phyloP scores from a whole-genome alignment of 495 filamentous ascomycete species.

The Clohesyomyces aquaticus region DNA sequence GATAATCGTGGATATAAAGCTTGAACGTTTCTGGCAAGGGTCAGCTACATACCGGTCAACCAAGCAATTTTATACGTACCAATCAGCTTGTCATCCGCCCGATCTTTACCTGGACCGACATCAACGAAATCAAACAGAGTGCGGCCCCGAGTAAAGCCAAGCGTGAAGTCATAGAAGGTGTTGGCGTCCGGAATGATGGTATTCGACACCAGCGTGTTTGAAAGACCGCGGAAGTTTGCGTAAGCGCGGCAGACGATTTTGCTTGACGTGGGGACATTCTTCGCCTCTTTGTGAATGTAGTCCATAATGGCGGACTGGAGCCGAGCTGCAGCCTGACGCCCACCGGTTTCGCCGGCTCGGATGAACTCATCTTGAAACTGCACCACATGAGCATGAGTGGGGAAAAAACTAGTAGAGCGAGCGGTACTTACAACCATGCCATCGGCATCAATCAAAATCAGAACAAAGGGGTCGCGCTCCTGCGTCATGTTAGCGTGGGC shows the following conservation, averaged over 20 bases:
- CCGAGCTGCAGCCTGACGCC: slow-evolving; percentile 67
- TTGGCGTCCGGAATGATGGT: slow-evolving; percentile 59
- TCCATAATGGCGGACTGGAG: slow-evolving; percentile 59
- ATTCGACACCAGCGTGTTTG: slow-evolving; percentile 59
- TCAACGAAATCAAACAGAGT: slow-evolving; percentile 76
- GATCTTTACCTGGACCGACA: slow-evolving; percentile 69
- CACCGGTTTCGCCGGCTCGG: slow-evolving; percentile 67
- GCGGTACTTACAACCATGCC: slow-evolving; percentile 64
- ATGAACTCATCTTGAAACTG: slow-evolving; percentile 69
- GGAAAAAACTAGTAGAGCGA: not conserved
- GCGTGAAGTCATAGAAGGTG: slow-evolving; percentile 67
- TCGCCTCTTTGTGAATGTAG: slow-evolving; percentile 53
- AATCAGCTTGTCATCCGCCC: slow-evolving; percentile 73
- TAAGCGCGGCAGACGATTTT: slow-evolving; percentile 72
- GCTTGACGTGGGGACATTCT: slow-evolving; percentile 54
- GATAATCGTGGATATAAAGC: slow-evolving; percentile 66
- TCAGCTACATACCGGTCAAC: not conserved
- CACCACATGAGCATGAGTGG: slow-evolving; percentile 18
- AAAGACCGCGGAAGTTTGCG: slow-evolving; percentile 68
- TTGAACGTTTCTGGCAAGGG: slow-evolving; percentile 65
- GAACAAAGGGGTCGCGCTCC: slow-evolving; percentile 75
- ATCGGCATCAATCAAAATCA: slow-evolving; percentile 78
- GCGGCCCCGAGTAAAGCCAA: slow-evolving; percentile 75
- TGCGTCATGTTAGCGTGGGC: slow-evolving; percentile 44
- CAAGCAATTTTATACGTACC: slow-evolving; percentile 55